These are phyloP conservation scores for Trichoderma sp. DNA, from an alignment of 2,329 filamentous ascomycete genomes.

Conservation along the genomic window DNA sequence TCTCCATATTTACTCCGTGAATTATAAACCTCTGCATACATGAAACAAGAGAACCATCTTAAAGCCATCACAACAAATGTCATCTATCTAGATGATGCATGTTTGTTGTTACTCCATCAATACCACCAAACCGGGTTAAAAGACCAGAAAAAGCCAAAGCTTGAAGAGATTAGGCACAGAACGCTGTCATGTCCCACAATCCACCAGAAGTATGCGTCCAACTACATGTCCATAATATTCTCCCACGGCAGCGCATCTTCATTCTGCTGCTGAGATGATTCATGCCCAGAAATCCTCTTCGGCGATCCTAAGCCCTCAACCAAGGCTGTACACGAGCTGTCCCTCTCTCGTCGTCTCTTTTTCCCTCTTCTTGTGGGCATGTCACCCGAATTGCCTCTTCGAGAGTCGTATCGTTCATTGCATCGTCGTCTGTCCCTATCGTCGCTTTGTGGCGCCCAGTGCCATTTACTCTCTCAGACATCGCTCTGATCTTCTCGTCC, in stretches of 20 bases:
- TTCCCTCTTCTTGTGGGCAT: neutral
- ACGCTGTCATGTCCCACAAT: too few species aligned
- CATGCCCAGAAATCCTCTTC: neutral
- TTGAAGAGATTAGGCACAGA: neutral
- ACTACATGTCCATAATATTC: neutral
- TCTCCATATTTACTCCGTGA: neutral
- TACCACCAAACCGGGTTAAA: neutral
- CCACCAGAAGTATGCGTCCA: neutral
- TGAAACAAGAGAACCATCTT: neutral
- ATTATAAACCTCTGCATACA: neutral
- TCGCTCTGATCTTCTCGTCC: neutral
- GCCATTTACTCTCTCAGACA: neutral
- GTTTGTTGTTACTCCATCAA: neutral
- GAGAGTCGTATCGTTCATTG: neutral
- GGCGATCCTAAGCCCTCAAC: neutral
- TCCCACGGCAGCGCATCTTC: neutral
- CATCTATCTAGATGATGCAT: neutral
- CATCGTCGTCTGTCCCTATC: too few species aligned
- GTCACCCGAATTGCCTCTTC: neutral
- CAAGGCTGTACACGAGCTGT: neutral
- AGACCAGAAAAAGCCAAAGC: neutral
- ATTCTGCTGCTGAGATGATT: neutral
- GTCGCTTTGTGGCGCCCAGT: neutral
- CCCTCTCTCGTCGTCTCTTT: neutral
- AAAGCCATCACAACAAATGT: neutral